Evolutionary conservation across 1,284 basidiomycete species (phyloP), one percentile per base, ranked within the genome.

Genomic region (Microbotryum scabiosae): DNA sequence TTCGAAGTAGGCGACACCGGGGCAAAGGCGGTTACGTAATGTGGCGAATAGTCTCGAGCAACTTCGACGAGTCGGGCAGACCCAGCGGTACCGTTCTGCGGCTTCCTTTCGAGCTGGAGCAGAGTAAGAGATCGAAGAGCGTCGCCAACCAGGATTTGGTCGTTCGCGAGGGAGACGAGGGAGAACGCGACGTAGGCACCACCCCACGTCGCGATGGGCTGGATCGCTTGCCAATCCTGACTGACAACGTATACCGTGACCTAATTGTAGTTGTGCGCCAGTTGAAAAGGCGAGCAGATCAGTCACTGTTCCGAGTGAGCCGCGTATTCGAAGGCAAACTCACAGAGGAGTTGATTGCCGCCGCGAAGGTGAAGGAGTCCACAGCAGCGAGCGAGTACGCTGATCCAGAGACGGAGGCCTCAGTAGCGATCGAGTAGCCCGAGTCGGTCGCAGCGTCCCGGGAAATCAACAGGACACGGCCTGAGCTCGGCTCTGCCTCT

Each of bases 61-160:
- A 87, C 75, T 26, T 81, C 82, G 59, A 79, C 73, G 3, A 94
- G 74, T 63, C 79, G 77, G 2, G 53, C 47, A 26, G n/a, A 41
- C 36, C 36, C 36, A 41, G 36, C 16, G 36, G 36, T 5, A 30
- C 30, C 30, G 16, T 41, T 41, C 16, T 41, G 36, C 36, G 12
- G 10, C 1, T 41, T 41, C 36, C 36, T 41, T 18, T 41, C 36
- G 23, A 76, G 73, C 51, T 81, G 80, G 20, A 94, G 76, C 4
- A 89, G 72, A 6, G 88, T 85, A 12, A 96, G 79, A 2, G 90
- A 92, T 70, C 84, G 83, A 58, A 94, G 83, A 2, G 85, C 85
- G 71, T 97, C 92, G 23, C 88, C 88, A 16, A 86, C 80, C 20
- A 79, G 68, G 82, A 81, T 63, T 71, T 79, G 69, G 26, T 80